Conservation (phyloP, 208 protist genomes). For the Sergeia podlipaevii region DNA sequence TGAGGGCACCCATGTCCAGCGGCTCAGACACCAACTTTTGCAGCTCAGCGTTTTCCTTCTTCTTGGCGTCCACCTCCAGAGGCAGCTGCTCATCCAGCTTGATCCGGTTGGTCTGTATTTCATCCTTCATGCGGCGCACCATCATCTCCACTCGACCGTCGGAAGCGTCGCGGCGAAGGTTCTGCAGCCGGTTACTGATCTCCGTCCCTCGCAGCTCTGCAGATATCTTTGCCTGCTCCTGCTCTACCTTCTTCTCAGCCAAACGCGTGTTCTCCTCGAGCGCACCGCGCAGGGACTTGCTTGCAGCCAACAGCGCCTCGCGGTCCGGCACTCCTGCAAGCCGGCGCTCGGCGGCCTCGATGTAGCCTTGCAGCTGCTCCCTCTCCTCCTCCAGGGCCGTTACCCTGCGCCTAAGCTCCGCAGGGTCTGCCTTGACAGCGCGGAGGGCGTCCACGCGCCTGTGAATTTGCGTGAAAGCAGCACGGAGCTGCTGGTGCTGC, state of each 20-base stretch:
- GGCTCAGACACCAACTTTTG: conserved; percentile 77
- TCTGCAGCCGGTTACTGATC: conserved; percentile 80
- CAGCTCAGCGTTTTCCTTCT: conserved; percentile 75
- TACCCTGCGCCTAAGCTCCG: conserved; percentile 67
- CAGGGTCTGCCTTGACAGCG: conserved; percentile 66
- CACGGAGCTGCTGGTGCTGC: conserved; percentile 81
- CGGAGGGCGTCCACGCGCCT: conserved; percentile 74
- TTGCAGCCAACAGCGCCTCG: conserved; percentile 74
- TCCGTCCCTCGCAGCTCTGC: conserved; percentile 63
- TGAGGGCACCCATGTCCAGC: conserved; percentile 69
- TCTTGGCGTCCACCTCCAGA: conserved; percentile 68
- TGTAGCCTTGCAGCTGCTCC: conserved; percentile 63
- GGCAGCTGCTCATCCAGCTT: conserved; percentile 87
- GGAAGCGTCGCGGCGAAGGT: conserved; percentile 73
- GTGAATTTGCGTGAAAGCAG: conserved; percentile 81
- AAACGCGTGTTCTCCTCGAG: conserved; percentile 71
- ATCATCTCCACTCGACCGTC: conserved; percentile 82
- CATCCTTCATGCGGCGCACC: conserved; percentile 80
- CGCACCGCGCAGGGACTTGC: conserved; percentile 61
- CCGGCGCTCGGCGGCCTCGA: conserved; percentile 75
- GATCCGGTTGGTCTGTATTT: conserved; percentile 84
- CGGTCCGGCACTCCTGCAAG: conserved; percentile 56
- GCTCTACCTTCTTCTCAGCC: conserved; percentile 71
- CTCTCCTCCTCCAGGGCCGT: conserved; percentile 72
- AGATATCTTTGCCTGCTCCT: conserved; percentile 74